A percentile compares a stretch with the other conserved stretches of the same genome.
Evolutionary conservation across 1,284 basidiomycete species (phyloP).

Genomic region (Tilletia indica): DNA sequence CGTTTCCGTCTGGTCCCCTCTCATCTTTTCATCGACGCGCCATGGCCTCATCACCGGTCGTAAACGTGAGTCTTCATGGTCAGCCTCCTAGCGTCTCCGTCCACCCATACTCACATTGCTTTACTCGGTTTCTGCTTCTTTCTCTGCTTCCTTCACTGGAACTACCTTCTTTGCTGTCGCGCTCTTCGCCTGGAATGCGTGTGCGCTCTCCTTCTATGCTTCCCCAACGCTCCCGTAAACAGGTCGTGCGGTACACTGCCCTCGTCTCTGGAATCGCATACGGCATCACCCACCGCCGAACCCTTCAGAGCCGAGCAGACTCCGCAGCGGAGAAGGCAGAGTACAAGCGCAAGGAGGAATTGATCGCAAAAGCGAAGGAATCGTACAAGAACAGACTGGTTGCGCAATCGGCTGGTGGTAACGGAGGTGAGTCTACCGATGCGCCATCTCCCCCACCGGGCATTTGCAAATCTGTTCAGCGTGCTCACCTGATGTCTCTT

Average conservation of each 20-base stretch:
- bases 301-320: constrained; percentile 80
- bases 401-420: constrained; percentile 31
- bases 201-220: background rate
- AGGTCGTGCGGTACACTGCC: constrained; percentile 96
- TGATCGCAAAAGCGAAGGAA: constrained; percentile 83
- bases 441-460: background rate
- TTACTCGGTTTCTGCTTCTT: background rate
- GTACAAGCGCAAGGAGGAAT: constrained; percentile 52
- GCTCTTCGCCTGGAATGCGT: too few species aligned
- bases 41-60: constrained; percentile 47
- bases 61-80: constrained; percentile 41
- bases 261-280: constrained; percentile 84
- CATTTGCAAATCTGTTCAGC: background rate
- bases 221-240: constrained; percentile 19
- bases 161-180: too few species aligned
- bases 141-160: too few species aligned
- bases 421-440: constrained; percentile 22
- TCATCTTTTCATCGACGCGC: background rate
- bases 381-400: constrained; percentile 69
- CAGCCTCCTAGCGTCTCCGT: too few species aligned
- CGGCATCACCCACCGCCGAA: constrained; percentile 85
- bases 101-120: too few species aligned
- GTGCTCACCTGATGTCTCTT: background rate
- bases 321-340: constrained; percentile 67
- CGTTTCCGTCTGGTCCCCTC: background rate